These are phyloP conservation scores for Suillus clintonianus DNA, from an alignment of 768 basidiomycete species.

Conservation along the genomic window DNA sequence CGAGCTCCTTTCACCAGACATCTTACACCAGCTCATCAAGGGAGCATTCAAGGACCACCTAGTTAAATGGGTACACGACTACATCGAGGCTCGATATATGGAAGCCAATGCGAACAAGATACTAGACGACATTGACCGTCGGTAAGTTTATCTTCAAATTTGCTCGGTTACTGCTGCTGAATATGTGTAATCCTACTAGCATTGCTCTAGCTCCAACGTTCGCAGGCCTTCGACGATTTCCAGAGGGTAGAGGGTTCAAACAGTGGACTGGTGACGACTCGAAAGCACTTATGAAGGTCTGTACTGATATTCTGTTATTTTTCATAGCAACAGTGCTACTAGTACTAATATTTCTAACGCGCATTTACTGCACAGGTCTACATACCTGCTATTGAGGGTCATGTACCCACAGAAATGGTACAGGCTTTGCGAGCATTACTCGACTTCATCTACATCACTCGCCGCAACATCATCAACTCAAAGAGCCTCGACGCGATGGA, in stretches of 20 bases:
- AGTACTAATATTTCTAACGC: background rate
- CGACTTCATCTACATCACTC: too few relatives aligned
- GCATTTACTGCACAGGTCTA: background rate
- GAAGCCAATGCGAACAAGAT: conserved; percentile 11
- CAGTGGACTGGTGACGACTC: conserved; percentile 25
- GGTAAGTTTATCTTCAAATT: too few relatives aligned
- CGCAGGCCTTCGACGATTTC: conserved; percentile 15
- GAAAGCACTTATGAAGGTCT: conserved; percentile 25
- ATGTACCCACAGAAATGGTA: background rate
- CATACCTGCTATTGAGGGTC: background rate
- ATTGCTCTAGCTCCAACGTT: background rate
- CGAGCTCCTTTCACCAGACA: background rate
- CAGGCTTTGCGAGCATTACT: background rate
- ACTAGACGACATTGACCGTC: background rate
- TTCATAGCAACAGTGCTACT: too few relatives aligned
- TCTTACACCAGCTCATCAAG: background rate
- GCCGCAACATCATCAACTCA: too few relatives aligned
- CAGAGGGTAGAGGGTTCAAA: conserved; percentile 17
- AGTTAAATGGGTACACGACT: background rate
- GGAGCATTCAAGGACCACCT: background rate
- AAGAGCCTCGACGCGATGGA: too few relatives aligned
- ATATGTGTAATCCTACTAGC: background rate
- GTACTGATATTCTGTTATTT: too few relatives aligned
- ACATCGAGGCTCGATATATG: conserved; percentile 11
- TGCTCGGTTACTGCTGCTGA: background rate